These are phyloP conservation scores for Phytophthora hibernalis DNA, from an alignment of 352 stramenopile genomes.

Conservation along the genomic window DNA sequence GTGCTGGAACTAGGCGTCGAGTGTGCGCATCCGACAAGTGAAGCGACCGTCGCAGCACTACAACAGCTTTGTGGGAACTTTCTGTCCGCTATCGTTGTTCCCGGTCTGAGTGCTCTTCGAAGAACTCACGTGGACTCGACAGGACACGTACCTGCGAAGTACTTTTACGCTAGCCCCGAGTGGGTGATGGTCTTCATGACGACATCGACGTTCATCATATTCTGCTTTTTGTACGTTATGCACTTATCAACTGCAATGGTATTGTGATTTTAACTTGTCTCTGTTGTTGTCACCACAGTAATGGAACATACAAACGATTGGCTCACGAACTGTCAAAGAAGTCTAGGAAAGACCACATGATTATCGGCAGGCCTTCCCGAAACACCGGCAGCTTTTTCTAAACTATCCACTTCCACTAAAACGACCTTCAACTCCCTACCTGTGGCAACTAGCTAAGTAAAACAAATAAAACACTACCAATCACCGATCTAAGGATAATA, in stretches of 20 bases:
- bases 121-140: constrained; percentile 49
- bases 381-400: constrained; percentile 32
- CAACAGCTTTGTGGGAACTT: constrained; percentile 85
- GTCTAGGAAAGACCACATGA: constrained; percentile 10
- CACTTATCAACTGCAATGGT: background rate
- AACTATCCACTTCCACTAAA: background rate
- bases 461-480: too few relatives aligned
- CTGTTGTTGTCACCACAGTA: constrained; percentile 27
- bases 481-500: too few relatives aligned
- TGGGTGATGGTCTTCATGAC: constrained; percentile 62
- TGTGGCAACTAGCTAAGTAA: background rate
- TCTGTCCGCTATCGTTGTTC: constrained; percentile 68
- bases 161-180: constrained; percentile 66
- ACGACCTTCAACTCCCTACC: background rate
- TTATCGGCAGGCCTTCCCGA: constrained; percentile 19
- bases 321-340: constrained; percentile 38
- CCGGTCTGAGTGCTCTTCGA: constrained; percentile 53
- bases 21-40: constrained; percentile 77
- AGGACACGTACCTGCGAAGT: constrained; percentile 52
- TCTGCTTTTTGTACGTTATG: constrained; percentile 64
- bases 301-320: constrained; percentile 67
- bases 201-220: constrained; percentile 48
- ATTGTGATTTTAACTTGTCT: background rate
- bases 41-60: constrained; percentile 75
- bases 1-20: constrained; percentile 77